A percentile compares a stretch with the other conserved stretches of the same genome.
These are phyloP conservation scores for Fusarium continuum DNA, from an alignment of 2,329 filamentous ascomycete genomes.

Conservation along the genomic window DNA sequence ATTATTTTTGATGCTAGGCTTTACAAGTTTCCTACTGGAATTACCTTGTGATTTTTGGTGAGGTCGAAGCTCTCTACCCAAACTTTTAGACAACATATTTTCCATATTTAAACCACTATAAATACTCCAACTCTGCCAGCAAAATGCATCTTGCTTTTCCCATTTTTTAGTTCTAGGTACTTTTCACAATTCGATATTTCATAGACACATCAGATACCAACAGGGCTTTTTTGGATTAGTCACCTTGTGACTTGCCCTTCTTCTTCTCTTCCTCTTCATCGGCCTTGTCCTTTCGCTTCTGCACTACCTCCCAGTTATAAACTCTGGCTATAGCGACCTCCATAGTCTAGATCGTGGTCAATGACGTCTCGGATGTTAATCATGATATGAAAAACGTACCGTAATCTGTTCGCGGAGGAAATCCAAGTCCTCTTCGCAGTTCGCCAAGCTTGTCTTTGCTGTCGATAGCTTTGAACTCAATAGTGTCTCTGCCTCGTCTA, in stretches of 20 bases:
- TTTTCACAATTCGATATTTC: slow-evolving; percentile 21
- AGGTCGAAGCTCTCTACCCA: too few relatives aligned
- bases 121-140: background rate
- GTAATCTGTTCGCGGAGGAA: slow-evolving; percentile 97
- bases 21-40: too few relatives aligned
- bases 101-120: too few relatives aligned
- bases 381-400: slow-evolving; percentile 62
- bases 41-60: too few relatives aligned
- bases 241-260: slow-evolving; percentile 46
- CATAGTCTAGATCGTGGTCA: slow-evolving; percentile 72
- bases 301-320: slow-evolving; percentile 99
- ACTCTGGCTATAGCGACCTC: slow-evolving; percentile 95
- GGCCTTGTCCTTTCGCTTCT: slow-evolving; percentile 89
- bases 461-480: slow-evolving; percentile 79
- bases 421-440: slow-evolving; percentile 95
- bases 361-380: background rate
- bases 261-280: slow-evolving; percentile 63
- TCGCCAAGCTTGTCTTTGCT: slow-evolving; percentile 81
- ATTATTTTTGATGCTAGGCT: too few relatives aligned
- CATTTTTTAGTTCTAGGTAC: slow-evolving; percentile 22
- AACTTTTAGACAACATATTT: too few relatives aligned
- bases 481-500: slow-evolving; percentile 84
- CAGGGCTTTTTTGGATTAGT: slow-evolving; percentile 30
- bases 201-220: slow-evolving; percentile 21
- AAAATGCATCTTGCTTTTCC: slow-evolving; percentile 3